These are phyloP conservation scores for Leucosporidium yakuticum DNA, from an alignment of 768 basidiomycete species.

Conservation along the genomic window DNA sequence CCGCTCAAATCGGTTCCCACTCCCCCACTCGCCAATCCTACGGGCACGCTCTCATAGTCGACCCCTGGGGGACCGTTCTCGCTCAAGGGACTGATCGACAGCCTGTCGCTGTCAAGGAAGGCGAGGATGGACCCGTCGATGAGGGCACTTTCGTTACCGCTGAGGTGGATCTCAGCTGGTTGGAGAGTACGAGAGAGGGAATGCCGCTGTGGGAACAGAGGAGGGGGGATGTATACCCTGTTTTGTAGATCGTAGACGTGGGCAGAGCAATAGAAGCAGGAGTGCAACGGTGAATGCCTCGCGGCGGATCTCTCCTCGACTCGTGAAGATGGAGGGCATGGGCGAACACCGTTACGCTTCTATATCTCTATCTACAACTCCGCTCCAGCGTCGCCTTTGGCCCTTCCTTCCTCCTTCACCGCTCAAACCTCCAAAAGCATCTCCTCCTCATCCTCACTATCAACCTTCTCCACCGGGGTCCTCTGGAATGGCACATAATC, in stretches of 20 bases:
- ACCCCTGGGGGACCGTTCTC: slow-evolving; percentile 36
- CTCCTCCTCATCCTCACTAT: slow-evolving; percentile 61
- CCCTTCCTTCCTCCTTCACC: no score
- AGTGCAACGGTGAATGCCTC: no score
- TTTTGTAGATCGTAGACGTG: not conserved
- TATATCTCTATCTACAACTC: no score
- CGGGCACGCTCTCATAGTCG: slow-evolving; percentile 36
- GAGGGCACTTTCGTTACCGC: slow-evolving; percentile 26
- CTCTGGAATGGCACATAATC: not conserved
- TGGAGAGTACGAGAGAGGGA: slow-evolving; percentile 26
- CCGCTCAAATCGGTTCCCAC: slow-evolving; percentile 31
- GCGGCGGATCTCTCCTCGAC: no score
- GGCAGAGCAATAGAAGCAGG: no score
- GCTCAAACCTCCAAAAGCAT: slow-evolving; percentile 69
- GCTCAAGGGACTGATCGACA: slow-evolving; percentile 22
- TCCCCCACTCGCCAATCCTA: slow-evolving; percentile 17
- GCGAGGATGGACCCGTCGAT: slow-evolving; percentile 19
- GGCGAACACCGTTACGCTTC: no score
- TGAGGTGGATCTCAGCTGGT: slow-evolving; percentile 32
- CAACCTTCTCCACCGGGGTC: slow-evolving; percentile 36
- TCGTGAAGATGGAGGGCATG: no score
- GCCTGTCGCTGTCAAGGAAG: slow-evolving; percentile 3
- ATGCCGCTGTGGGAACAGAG: slow-evolving; percentile 37
- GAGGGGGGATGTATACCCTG: slow-evolving; percentile 29
- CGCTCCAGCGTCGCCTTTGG: no score